These are phyloP conservation scores for Phytophthora constricta DNA, from an alignment of 352 stramenopile genomes.

Conservation along the genomic window DNA sequence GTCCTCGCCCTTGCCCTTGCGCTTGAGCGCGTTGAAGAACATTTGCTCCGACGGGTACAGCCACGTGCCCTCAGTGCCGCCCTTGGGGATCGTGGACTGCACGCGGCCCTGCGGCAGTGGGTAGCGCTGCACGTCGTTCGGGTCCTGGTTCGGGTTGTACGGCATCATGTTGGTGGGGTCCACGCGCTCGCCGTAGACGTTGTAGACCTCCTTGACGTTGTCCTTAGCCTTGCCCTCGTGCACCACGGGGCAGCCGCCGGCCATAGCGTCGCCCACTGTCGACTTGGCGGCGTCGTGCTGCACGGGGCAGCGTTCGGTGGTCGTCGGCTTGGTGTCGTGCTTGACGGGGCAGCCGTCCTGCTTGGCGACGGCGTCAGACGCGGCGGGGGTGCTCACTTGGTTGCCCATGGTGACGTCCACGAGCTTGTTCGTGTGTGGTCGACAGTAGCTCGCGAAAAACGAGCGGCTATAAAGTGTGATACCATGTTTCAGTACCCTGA, in stretches of 20 bases:
- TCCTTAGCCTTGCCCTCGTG: slow-evolving; percentile 48
- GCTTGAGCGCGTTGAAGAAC: slow-evolving; percentile 98
- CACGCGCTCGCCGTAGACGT: slow-evolving; percentile 97
- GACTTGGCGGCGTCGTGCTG: slow-evolving; percentile 61
- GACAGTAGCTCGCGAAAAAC: neutral
- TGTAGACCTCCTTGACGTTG: slow-evolving; percentile 88
- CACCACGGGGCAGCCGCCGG: slow-evolving; percentile 65
- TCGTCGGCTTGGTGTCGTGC: slow-evolving; percentile 43
- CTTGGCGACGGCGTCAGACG: slow-evolving; percentile 11
- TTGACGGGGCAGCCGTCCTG: slow-evolving; percentile 58
- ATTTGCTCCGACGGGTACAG: slow-evolving; percentile 99
- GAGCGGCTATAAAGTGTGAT: too few relatives aligned
- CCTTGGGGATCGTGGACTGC: slow-evolving; percentile 96
- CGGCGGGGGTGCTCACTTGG: slow-evolving; percentile 55
- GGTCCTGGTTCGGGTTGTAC: slow-evolving; percentile 95
- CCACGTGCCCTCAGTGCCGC: slow-evolving; percentile 95
- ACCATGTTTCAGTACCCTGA: too few relatives aligned
- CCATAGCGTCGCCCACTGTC: slow-evolving; percentile 31
- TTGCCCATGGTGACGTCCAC: slow-evolving; percentile 59
- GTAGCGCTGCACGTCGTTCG: slow-evolving; percentile 89
- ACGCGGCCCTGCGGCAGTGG: slow-evolving; percentile 94
- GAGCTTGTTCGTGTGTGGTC: slow-evolving; percentile 12
- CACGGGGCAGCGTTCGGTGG: slow-evolving; percentile 69
- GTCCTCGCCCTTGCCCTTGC: slow-evolving; percentile 98
- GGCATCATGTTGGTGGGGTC: slow-evolving; percentile 99